phyloP scores from a whole-genome alignment of 306 rosid species.

The Rosa rugosa region DNA sequence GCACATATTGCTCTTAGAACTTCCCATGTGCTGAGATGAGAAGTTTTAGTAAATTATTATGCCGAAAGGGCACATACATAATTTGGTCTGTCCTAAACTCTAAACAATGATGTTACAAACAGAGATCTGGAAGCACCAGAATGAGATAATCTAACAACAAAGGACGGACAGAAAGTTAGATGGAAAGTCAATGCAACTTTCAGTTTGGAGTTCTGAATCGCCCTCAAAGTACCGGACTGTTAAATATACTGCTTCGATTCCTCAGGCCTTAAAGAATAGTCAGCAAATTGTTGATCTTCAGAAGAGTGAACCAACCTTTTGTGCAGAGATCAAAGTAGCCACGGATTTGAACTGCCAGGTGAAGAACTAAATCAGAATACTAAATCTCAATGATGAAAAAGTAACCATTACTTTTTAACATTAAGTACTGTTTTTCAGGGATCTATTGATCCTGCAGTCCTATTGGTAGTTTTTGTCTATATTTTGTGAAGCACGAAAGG shows the following conservation, averaged over 20 bases:
- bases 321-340: conserved; percentile 52
- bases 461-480: background rate
- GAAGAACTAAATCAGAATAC: conserved; percentile 7
- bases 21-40: conserved; percentile 22
- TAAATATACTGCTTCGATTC: conserved; percentile 15
- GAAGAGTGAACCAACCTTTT: conserved; percentile 54
- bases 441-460: background rate
- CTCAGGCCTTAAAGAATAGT: conserved; percentile 24
- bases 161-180: conserved; percentile 23
- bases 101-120: conserved; percentile 38
- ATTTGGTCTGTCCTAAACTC: conserved; percentile 25
- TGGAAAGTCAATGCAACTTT: conserved; percentile 16
- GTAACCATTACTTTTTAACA: background rate
- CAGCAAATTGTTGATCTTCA: conserved; percentile 34
- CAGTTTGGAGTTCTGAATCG: conserved; percentile 21
- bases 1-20: conserved; percentile 19
- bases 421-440: background rate
- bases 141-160: conserved; percentile 24
- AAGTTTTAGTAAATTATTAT: conserved; percentile 27
- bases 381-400: background rate
- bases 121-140: conserved; percentile 50
- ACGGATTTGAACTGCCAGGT: conserved; percentile 69
- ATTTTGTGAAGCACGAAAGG: background rate
- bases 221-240: conserved; percentile 22
- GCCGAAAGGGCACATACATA: conserved; percentile 21